Conservation (phyloP, 805 yeast species). For the Suhomyces prunicola region DNA sequence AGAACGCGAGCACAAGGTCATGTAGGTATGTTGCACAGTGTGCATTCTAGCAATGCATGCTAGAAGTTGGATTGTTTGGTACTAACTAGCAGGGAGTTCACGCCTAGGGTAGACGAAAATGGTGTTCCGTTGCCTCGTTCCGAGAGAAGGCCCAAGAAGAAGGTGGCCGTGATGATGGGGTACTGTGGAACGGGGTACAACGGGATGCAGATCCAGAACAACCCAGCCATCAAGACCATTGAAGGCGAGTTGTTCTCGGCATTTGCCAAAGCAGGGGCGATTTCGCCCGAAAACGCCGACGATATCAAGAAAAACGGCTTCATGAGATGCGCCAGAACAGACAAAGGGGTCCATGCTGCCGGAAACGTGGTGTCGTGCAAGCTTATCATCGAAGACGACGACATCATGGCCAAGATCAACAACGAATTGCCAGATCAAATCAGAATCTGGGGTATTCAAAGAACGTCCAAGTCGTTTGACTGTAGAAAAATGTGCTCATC, state of each 20-base stretch:
- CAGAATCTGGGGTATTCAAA: constrained; percentile 87
- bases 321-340: constrained; percentile 85
- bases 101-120: constrained; percentile 52
- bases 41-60: too few relatives aligned
- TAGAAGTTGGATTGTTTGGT: constrained; percentile 4
- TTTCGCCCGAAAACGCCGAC: constrained; percentile 79
- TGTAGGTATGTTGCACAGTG: constrained; percentile 51
- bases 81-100: constrained; percentile 26
- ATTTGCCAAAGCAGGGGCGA: constrained; percentile 81
- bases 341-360: constrained; percentile 97
- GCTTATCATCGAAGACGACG: constrained; percentile 77
- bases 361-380: constrained; percentile 87
- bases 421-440: constrained; percentile 76
- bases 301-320: constrained; percentile 87
- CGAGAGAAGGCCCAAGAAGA: constrained; percentile 78
- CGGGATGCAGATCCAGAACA: constrained; percentile 82
- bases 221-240: constrained; percentile 84
- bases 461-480: constrained; percentile 88
- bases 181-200: constrained; percentile 96
- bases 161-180: constrained; percentile 87
- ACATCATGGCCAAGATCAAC: constrained; percentile 73
- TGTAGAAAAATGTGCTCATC: constrained; percentile 94
- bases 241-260: constrained; percentile 88
- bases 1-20: constrained; percentile 36
- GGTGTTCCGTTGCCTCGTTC: constrained; percentile 57